Base-by-base conservation (phyloP, 2,329 filamentous ascomycete genomes). In the Aspergillus unguis region DNA sequence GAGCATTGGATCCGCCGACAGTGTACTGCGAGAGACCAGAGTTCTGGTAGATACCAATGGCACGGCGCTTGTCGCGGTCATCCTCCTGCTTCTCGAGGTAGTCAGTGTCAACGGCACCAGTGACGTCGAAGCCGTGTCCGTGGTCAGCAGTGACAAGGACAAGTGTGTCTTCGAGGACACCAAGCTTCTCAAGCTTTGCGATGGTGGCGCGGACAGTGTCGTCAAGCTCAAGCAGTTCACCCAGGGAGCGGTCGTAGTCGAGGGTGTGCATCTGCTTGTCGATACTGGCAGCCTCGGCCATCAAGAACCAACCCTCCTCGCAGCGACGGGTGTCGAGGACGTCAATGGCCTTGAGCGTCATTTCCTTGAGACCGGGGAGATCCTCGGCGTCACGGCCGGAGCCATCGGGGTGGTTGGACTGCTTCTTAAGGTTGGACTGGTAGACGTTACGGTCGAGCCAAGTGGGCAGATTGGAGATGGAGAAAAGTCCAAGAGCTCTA, bases 191-290 rank as follows among this genome's bases (percentile, higher is more conserved):
- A 40, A 95, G 84, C 66, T 88, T 85, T 43, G 78, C 78, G 49
- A 92, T 79, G 3, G 88, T 90, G 17, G 87, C 87, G 48, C 84
- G 84, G 61, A 95, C 76, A 4, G 90, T 91, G 72, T 95, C 88
- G 65, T 95, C 89, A 32, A 95, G 81, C 74, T 95, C 90, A 37
- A 95, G 82, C 1, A 95, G 83, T 62, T 95, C 90, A 50, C 87
- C 90, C 0, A 95, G 83, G 1, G 90, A 87, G 49, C 90, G 87
- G 73, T 94, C 88, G 68, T 94, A 94, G 75, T 94, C 90, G 23
- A 94, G 81, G 2, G 77, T 70, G 74, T 95, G 90, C 89, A 95
- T 94, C 79, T 90, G 86, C 79, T 95, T 95, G 75, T 94, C 90
- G 61, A 95, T 88, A 2, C 85, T 89, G 11, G 90, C 90, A 27